phyloP scores from a whole-genome alignment of 2,329 filamentous ascomycete genomes.

The Plectosphaerella plurivora region DNA sequence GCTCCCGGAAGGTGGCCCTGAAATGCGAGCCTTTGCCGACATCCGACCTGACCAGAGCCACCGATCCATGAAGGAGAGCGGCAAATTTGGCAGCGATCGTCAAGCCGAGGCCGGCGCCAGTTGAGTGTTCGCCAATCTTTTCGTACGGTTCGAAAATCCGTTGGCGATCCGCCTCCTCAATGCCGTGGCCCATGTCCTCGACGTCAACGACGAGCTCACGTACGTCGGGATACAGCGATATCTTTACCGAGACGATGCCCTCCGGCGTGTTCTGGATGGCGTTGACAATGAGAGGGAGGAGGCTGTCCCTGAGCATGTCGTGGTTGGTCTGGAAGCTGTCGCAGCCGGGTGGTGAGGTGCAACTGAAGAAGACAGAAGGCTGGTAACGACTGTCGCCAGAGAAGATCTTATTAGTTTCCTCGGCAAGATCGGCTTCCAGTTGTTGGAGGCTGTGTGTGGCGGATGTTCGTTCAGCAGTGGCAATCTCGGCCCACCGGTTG shows the following conservation, averaged over 20 bases:
- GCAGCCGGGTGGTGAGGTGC: constrained; percentile 17
- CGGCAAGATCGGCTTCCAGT: constrained; percentile 25
- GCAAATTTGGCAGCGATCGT: constrained; percentile 37
- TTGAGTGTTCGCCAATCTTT: constrained; percentile 29
- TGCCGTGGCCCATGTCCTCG: constrained; percentile 35
- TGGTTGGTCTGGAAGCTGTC: constrained; percentile 29
- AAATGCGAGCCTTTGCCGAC: constrained; percentile 34
- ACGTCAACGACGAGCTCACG: constrained; percentile 31
- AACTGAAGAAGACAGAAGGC: constrained; percentile 26
- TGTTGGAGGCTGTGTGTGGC: constrained; percentile 13
- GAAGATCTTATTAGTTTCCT: constrained; percentile 20
- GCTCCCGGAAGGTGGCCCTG: constrained; percentile 13
- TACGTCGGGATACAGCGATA: constrained; percentile 22
- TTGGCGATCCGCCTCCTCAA: constrained; percentile 24
- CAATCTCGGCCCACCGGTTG: constrained; percentile 31
- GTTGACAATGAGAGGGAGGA: constrained; percentile 35
- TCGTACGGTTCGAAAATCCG: constrained; percentile 39
- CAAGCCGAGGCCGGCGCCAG: constrained; percentile 35
- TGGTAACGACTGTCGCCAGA: constrained; percentile 20
- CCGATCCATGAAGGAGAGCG: constrained; percentile 28
- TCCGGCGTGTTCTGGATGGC: constrained; percentile 32
- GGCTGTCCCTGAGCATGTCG: constrained; percentile 32
- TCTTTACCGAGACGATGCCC: constrained; percentile 28
- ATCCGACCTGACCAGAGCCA: constrained; percentile 30
- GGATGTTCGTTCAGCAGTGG: constrained; percentile 21